Percentiles rank a stretch among this genome's conserved stretches.
These are phyloP conservation scores for Trichocladium antarcticum DNA, from an alignment of 495 filamentous ascomycete genomes.

Conservation along the genomic window DNA sequence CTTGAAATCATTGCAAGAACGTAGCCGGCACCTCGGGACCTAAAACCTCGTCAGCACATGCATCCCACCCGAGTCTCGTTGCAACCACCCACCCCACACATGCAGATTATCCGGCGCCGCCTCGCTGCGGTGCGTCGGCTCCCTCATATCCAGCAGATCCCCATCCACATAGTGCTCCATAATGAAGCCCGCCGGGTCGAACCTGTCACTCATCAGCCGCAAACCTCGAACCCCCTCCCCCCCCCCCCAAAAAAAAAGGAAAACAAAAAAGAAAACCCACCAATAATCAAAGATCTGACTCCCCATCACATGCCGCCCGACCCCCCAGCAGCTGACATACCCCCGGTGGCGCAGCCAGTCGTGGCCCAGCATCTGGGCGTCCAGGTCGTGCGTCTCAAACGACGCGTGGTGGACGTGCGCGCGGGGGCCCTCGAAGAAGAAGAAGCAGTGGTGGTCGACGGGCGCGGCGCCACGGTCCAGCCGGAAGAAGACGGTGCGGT, in stretches of 20 bases:
- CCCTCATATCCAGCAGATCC: constrained; percentile 52
- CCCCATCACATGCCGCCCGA: constrained; percentile 57
- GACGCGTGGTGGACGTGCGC: constrained; percentile 59
- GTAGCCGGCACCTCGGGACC: constrained; percentile 7
- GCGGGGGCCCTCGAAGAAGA: constrained; percentile 45
- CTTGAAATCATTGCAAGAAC: neutral
- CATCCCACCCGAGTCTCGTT: neutral
- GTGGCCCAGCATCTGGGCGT: constrained; percentile 63
- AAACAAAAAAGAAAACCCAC: constrained; percentile 22
- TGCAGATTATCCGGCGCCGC: constrained; percentile 36
- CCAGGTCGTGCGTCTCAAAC: constrained; percentile 68
- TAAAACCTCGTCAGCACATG: neutral
- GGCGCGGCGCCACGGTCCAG: constrained; percentile 49
- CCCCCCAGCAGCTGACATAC: constrained; percentile 61
- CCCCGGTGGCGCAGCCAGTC: constrained; percentile 54
- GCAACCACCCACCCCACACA: constrained; percentile 36
- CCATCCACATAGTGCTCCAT: constrained; percentile 61
- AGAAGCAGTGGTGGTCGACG: constrained; percentile 66
- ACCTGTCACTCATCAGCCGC: constrained; percentile 25
- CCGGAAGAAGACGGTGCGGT: constrained; percentile 53
- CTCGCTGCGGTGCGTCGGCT: constrained; percentile 39
- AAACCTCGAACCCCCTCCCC: neutral
- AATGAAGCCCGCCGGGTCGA: constrained; percentile 51
- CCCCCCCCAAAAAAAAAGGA: neutral
- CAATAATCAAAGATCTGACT: constrained; percentile 63